These are phyloP conservation scores for Rachicladosporium sp. DNA, from an alignment of 2,329 filamentous ascomycete species.

Conservation along the genomic window DNA sequence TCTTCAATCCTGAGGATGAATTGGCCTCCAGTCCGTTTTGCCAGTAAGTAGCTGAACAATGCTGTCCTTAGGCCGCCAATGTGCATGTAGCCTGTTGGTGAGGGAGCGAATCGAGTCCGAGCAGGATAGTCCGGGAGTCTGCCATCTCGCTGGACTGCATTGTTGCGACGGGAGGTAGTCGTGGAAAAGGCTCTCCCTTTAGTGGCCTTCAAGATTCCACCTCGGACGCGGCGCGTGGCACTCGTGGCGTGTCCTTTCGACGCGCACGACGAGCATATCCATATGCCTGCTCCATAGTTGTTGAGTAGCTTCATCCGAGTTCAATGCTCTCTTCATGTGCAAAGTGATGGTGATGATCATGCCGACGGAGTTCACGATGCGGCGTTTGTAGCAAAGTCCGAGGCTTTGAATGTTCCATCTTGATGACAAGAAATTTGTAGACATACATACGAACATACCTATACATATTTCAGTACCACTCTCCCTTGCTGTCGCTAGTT, in stretches of 20 bases:
- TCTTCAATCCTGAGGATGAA: slow-evolving; percentile 90
- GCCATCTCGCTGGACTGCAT: slow-evolving; percentile 3
- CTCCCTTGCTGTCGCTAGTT: neutral
- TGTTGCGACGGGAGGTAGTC: slow-evolving; percentile 5
- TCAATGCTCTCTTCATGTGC: no score
- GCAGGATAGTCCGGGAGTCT: slow-evolving; percentile 46
- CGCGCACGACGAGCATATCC: no score
- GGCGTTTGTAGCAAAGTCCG: no score
- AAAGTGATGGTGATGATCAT: no score
- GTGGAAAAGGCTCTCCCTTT: slow-evolving; percentile 5
- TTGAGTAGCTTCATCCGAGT: no score
- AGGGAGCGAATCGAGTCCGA: slow-evolving; percentile 84
- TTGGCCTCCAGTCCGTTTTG: slow-evolving; percentile 73
- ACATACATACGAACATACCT: no score
- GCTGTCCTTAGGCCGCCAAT: slow-evolving; percentile 85
- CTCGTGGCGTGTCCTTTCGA: neutral
- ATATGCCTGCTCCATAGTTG: no score
- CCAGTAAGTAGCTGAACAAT: slow-evolving; percentile 89
- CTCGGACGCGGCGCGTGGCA: neutral
- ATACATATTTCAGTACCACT: neutral
- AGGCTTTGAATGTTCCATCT: neutral
- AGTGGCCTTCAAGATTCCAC: neutral
- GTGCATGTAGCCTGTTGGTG: slow-evolving; percentile 87
- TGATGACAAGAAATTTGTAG: neutral
- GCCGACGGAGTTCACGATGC: no score